Evolutionary conservation across 2,329 filamentous ascomycete genomes (phyloP), one percentile per base, ranked within the genome.

Genomic region (Colletotrichum shisoi): DNA sequence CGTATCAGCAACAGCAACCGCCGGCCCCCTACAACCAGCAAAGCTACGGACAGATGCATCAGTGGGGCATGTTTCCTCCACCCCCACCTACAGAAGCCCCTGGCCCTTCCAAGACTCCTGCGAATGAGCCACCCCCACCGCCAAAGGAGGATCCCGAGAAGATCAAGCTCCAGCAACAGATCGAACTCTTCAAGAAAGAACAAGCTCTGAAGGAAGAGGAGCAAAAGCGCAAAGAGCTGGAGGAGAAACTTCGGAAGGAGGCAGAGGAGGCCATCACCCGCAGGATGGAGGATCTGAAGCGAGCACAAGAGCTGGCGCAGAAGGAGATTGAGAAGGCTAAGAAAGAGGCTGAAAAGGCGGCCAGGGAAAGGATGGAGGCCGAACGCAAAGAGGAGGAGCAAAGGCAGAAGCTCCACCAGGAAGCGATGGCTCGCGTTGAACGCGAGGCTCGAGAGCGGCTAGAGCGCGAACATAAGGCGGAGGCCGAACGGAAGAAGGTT

Each of bases 81-180:
- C 80, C 82, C 0, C 76, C 78, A 0, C 74, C 79, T 4, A 82
- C 82, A 3, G 81, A 83, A 63, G 72, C 75, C 15, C 76, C 78
- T 0, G 78, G 72, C 12, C 73, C 70, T n/a, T 71, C 78, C 12
- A 75, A 79, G 5, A 82, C 75, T 17, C 77, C 78, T 1, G 78
- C 72, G 15, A 73, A 70, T 7, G 74, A 78, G 4, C 81, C 82
- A 5, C 79, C 81, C 2, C 77, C 79, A 1, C 78, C 79, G 6
- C 77, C 79, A 71, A 79, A 80, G 64, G 77, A 78, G 15, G 85
- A 90, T 60, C 82, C 84, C 1, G 85, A 90, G 63, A 87, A 87
- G 72, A 80, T 89, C 69, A 80, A 81, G n/a, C 83, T 89, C 63
- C 84, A 89, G 69, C 83, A 86, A 69, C 84, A 90, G 71, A 76